Evolutionary conservation across 139 green algal genomes (phyloP).

Genomic region (Chlorella sorokiniana): DNA sequence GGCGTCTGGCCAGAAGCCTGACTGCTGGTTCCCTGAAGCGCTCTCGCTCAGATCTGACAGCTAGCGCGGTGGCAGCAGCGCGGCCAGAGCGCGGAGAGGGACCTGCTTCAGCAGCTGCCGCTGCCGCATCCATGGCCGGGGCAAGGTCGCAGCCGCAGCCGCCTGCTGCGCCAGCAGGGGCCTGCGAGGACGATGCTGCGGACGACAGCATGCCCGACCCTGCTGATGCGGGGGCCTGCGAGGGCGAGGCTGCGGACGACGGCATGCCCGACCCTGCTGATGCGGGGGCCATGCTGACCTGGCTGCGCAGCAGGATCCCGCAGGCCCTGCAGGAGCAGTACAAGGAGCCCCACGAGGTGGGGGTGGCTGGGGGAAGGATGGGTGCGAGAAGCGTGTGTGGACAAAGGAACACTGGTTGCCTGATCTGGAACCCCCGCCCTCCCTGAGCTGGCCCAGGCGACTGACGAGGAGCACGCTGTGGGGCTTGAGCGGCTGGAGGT

Average conservation of each 20-base stretch:
- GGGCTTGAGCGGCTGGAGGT: neutral
- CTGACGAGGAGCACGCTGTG: slow-evolving; percentile 1
- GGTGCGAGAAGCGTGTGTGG: neutral
- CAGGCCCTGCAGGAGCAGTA: slow-evolving; percentile 21
- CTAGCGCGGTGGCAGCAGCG: no score
- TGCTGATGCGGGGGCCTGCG: neutral
- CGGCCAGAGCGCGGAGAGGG: no score
- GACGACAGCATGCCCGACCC: neutral
- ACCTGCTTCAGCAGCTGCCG: neutral
- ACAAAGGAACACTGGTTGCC: neutral
- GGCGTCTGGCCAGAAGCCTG: neutral
- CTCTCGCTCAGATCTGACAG: no score
- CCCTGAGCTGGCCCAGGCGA: neutral
- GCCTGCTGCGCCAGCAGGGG: neutral
- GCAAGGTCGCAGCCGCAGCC: neutral
- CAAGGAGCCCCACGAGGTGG: neutral
- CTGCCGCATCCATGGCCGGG: neutral
- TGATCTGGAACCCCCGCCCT: neutral
- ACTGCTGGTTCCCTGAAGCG: neutral
- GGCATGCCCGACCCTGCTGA: slow-evolving; percentile 5
- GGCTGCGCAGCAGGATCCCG: slow-evolving; percentile 20
- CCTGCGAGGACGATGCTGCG: neutral
- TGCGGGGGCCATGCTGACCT: slow-evolving; percentile 4
- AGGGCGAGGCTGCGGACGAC: neutral
- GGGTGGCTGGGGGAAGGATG: neutral